These are phyloP conservation scores for Alternaria consortialis DNA, from an alignment of 2,329 filamentous ascomycete genomes.

Conservation along the genomic window DNA sequence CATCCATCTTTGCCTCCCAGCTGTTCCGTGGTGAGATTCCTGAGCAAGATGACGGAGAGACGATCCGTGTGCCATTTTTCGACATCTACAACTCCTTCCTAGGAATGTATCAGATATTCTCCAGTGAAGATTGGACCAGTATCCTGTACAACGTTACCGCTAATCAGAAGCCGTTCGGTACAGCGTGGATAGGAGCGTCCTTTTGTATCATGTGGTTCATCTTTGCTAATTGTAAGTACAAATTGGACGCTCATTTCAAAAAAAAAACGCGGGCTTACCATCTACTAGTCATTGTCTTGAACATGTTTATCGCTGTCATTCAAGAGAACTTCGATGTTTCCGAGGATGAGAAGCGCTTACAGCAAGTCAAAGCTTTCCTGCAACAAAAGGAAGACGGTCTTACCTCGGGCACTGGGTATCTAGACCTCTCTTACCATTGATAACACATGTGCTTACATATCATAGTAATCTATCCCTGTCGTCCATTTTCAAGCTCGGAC, in stretches of 20 bases:
- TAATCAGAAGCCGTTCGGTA: conserved; percentile 70
- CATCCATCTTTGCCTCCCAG: conserved; percentile 91
- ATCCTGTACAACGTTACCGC: conserved; percentile 85
- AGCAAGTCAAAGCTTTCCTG: conserved; percentile 94
- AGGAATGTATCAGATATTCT: conserved; percentile 96
- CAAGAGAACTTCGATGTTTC: conserved; percentile 99
- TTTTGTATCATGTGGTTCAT: conserved; percentile 98
- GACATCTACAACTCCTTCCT: conserved; percentile 96
- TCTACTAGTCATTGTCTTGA: conserved; percentile 78
- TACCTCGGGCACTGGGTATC: conserved; percentile 64
- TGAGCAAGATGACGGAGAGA: conserved; percentile 66
- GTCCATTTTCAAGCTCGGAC: conserved; percentile 68
- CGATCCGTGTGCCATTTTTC: conserved; percentile 78
- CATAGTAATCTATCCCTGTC: conserved; percentile 74
- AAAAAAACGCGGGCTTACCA: conserved; percentile 18
- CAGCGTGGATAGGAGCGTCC: conserved; percentile 90
- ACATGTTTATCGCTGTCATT: conserved; percentile 99
- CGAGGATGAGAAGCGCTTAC: conserved; percentile 95
- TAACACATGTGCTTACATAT: not conserved
- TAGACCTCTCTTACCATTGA: not conserved
- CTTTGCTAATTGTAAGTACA: conserved; percentile 72
- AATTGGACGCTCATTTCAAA: not conserved
- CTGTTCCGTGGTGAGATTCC: conserved; percentile 90
- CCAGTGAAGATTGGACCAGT: conserved; percentile 93
- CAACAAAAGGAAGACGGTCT: conserved; percentile 85